A percentile compares a stretch with the other conserved stretches of the same genome.
Evolutionary conservation across 768 basidiomycete species (phyloP).

Genomic region (Rhodotorula paludigena): DNA sequence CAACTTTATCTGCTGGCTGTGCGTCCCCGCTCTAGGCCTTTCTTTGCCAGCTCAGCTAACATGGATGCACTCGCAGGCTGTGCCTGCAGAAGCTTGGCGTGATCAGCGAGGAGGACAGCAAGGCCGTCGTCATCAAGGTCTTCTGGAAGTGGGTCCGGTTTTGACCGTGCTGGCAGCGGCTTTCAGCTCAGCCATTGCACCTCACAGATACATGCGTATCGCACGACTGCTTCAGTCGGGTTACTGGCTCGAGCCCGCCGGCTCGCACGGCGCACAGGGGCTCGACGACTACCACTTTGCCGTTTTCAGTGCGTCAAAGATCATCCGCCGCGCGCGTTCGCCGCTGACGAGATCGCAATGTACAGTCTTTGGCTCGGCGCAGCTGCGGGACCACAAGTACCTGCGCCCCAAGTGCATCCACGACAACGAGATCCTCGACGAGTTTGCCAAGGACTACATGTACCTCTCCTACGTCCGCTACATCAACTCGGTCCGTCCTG

Average conservation of each 20-base stretch:
- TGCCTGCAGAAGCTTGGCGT: constrained; percentile 72
- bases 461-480: constrained; percentile 94
- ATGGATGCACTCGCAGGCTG: constrained; percentile 56
- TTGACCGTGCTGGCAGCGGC: constrained; percentile 50
- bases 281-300: constrained; percentile 82
- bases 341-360: not conserved
- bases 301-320: constrained; percentile 56
- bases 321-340: too few relatives aligned
- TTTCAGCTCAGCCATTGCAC: not conserved
- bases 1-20: constrained; percentile 97
- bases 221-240: constrained; percentile 74
- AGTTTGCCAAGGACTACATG: constrained; percentile 88
- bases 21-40: constrained; percentile 45
- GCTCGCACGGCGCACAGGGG: constrained; percentile 99
- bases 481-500: constrained; percentile 63
- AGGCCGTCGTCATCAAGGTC: constrained; percentile 69
- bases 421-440: constrained; percentile 81
- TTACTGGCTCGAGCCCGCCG: constrained; percentile 94
- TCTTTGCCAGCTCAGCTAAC: not conserved
- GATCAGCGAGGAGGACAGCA: constrained; percentile 55
- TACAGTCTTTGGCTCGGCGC: constrained; percentile 69
- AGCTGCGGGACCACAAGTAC: constrained; percentile 76
- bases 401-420: constrained; percentile 89
- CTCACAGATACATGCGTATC: constrained; percentile 48
- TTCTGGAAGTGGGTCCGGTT: constrained; percentile 85